Evolutionary conservation across 495 filamentous ascomycete genomes (phyloP), one percentile per base, ranked within the genome.

Genomic region (Aspergillus cavernicola): DNA sequence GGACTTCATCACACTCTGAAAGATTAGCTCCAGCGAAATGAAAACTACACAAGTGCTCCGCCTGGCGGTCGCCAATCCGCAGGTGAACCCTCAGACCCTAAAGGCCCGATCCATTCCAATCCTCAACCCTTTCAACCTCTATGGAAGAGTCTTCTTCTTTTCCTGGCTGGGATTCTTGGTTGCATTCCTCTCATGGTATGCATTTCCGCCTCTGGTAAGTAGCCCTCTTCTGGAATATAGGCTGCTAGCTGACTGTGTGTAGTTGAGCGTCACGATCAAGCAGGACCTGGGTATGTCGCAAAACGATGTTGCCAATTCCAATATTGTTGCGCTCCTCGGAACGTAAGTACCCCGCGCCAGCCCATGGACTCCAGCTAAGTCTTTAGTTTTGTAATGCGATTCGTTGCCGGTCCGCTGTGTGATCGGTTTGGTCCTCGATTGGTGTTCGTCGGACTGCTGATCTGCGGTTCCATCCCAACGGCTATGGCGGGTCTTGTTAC

Each of bases 111-210:
- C 87, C 0, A 83, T 97, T 37, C 92, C 92, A 0, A 63, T 88
- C 23, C 66, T 97, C 29, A 97, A 97, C 65, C 85, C 87, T 4
- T 63, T 89, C 54, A 82, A 95, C 59, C 64, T 82, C 53, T 89
- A 97, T 78, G 91, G 92, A 42, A 80, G 91, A 3, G 89, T 93
- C 0, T 96, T 95, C 69, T 90, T 90, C 77, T 96, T 97, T 72
- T 89, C 90, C 0, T 96, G 92, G 86, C 80, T 90, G 39, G 92
- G 92, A 9, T 97, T 97, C 72, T 87, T 97, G 84, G 84, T 96
- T 50, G 90, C 91, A 16, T 97, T 97, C 74, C 87, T 90, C 71
- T 92, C 89, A 1, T 97, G 92, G 78, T 82, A 81, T 68, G 82
- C 89, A 0, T 92, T 92, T 72, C 88, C 89, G 50, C 89, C 89